These are phyloP conservation scores for Metschnikowia cerradonensis DNA, from an alignment of 805 yeast genomes.

Conservation along the genomic window DNA sequence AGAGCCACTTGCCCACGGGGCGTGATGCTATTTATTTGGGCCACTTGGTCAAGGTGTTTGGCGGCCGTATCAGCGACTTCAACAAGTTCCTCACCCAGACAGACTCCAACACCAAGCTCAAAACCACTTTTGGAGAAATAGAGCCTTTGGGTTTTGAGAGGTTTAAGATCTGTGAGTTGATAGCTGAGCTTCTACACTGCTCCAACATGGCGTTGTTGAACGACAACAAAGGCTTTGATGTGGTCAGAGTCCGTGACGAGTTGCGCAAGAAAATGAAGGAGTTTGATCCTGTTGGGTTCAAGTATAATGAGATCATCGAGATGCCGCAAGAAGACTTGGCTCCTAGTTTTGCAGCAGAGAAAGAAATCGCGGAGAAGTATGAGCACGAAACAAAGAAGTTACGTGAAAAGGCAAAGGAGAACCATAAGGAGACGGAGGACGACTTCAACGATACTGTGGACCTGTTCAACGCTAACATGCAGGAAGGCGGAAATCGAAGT, in stretches of 20 bases:
- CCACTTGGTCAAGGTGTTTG: conserved; percentile 39
- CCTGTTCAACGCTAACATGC: conserved; percentile 28
- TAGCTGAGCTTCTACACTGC: conserved; percentile 45
- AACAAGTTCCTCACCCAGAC: conserved; percentile 31
- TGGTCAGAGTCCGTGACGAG: conserved; percentile 37
- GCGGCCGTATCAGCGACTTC: conserved; percentile 34
- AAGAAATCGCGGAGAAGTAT: conserved; percentile 14
- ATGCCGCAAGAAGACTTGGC: conserved; percentile 23
- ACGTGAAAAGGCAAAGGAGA: conserved; percentile 3
- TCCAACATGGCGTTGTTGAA: conserved; percentile 45
- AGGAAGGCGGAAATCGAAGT: conserved; percentile 21
- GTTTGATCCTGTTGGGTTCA: conserved; percentile 42
- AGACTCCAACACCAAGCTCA: conserved; percentile 16
- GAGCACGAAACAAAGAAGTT: conserved; percentile 16
- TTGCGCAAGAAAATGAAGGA: conserved; percentile 38
- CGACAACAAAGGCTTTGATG: conserved; percentile 42
- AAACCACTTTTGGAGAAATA: conserved; percentile 27
- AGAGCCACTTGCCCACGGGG: conserved; percentile 45
- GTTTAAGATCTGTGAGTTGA: conserved; percentile 44
- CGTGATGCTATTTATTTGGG: conserved; percentile 46
- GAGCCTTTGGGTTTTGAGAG: conserved; percentile 45
- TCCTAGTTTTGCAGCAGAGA: conserved; percentile 18
- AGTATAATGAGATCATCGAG: conserved; percentile 41
- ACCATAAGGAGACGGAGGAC: conserved; percentile 8
- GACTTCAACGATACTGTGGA: conserved; percentile 34